A percentile compares a stretch with the other conserved stretches of the same genome.
These are phyloP conservation scores for Secale cereale DNA, from an alignment of 176 grass and related monocot genomes.

Conservation along the genomic window DNA sequence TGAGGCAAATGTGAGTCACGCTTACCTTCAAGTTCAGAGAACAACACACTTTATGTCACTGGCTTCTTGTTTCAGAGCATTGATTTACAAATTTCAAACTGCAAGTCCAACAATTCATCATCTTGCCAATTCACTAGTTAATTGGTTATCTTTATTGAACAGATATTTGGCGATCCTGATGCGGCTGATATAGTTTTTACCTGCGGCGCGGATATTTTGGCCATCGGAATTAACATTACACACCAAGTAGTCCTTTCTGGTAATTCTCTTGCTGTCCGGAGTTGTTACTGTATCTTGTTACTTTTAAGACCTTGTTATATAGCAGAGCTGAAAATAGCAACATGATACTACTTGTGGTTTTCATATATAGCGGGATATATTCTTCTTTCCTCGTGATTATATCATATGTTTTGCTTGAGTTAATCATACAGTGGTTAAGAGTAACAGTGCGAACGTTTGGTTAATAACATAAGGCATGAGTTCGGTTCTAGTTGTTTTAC, in stretches of 20 bases:
- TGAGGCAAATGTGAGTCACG: conserved; percentile 53
- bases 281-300: not conserved
- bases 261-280: not conserved
- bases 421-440: not conserved
- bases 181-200: conserved; percentile 92
- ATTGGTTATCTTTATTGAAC: conserved; percentile 24
- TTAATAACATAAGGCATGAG: not conserved
- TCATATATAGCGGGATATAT: not conserved
- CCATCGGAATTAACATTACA: conserved; percentile 82
- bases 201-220: conserved; percentile 85
- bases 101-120: not conserved
- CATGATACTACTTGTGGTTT: not conserved
- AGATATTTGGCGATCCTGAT: conserved; percentile 89
- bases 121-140: not conserved
- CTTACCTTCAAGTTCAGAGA: not conserved
- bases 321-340: not conserved
- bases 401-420: not conserved
- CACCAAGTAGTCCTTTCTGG: conserved; percentile 90
- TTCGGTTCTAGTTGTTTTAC: not conserved
- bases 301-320: not conserved
- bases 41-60: not conserved
- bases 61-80: not conserved
- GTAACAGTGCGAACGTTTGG: not conserved
- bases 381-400: not conserved
- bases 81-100: not conserved